Evolutionary conservation across 1,284 basidiomycete genomes (phyloP).

Genomic region (Moniliophthora roreri): DNA sequence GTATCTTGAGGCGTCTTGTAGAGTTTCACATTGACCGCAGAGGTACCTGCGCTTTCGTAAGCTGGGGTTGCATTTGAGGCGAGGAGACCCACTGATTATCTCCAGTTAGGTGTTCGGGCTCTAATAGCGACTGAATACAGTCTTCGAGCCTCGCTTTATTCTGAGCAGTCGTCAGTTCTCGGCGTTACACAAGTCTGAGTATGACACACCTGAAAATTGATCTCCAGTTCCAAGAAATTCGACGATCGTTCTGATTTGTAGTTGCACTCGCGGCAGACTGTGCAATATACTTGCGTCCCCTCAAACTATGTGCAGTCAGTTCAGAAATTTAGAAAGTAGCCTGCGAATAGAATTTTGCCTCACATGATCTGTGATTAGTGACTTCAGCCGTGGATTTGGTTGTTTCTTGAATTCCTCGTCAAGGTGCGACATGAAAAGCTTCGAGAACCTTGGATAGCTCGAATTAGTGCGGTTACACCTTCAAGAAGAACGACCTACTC

Average conservation of each 20-base stretch:
- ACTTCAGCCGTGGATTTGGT: constrained; percentile 54
- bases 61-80: not conserved
- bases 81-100: constrained; percentile 61
- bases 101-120: constrained; percentile 71
- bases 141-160: constrained; percentile 73
- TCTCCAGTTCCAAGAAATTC: constrained; percentile 83
- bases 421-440: constrained; percentile 88
- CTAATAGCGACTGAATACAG: constrained; percentile 59
- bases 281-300: constrained; percentile 79
- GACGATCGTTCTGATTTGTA: constrained; percentile 64
- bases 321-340: not conserved
- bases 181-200: not conserved
- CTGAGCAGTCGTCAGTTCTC: constrained; percentile 33
- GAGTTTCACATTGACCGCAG: constrained; percentile 68
- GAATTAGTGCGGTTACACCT: constrained; percentile 15
- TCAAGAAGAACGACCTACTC: constrained; percentile 56
- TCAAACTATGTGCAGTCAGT: constrained; percentile 62
- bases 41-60: constrained; percentile 56
- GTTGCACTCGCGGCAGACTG: constrained; percentile 70
- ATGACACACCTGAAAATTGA: constrained; percentile 69
- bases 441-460: constrained; percentile 70
- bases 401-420: constrained; percentile 84
- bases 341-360: constrained; percentile 6
- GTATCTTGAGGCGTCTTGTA: constrained; percentile 78
- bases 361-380: constrained; percentile 73